Evolutionary conservation across 768 basidiomycete genomes (phyloP), one percentile per base, ranked within the genome.

Genomic region (Lactarius deliciosus): DNA sequence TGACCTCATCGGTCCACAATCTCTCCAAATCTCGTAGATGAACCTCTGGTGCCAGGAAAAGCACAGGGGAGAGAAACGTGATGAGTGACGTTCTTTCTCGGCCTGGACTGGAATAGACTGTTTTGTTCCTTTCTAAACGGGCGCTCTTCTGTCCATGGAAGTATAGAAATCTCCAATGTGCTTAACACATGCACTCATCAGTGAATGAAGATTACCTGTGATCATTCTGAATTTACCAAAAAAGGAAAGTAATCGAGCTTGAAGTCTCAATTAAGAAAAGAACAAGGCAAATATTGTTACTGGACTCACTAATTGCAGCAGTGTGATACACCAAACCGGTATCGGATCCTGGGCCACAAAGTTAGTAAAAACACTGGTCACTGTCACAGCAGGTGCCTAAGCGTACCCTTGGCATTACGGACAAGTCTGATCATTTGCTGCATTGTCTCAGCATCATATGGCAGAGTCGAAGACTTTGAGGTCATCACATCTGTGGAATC

Each of bases 41-140:
- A 30, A 50, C 68, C 40, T 69, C 68, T 0, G 70, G 70, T 4
- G 64, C 68, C 5, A 66, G 45, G 64, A 70, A 70, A 13, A 70
- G 62, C 25, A 64, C 3, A 2, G 63, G 70, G 1, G 70, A 69
- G 5, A 64, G 28, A 3, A 64, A 9, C 8, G 68, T 65, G 58
- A 69, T 70, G 5, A 70, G 62, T 1, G 40, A 36, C 0, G 70
- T 56, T 32, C 64, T 65, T 20, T 66, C 30, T 7, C 13, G 55
- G 16, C 3, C 41, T 34, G 38, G 43, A 28, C 5, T 34, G 43
- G 60, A 18, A 36, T 64, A 68, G 5, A 70, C 47, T 3, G 61
- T 61, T 30, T 65, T 15, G 10, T 61, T 40, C 60, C 62, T 47
- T 20, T 57, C 28, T 34, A 70, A 55, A 3, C 68, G 64, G 9